Evolutionary conservation across 108 stramenopile species (phyloP).

Genomic region (Cyclotella distinguenda): DNA sequence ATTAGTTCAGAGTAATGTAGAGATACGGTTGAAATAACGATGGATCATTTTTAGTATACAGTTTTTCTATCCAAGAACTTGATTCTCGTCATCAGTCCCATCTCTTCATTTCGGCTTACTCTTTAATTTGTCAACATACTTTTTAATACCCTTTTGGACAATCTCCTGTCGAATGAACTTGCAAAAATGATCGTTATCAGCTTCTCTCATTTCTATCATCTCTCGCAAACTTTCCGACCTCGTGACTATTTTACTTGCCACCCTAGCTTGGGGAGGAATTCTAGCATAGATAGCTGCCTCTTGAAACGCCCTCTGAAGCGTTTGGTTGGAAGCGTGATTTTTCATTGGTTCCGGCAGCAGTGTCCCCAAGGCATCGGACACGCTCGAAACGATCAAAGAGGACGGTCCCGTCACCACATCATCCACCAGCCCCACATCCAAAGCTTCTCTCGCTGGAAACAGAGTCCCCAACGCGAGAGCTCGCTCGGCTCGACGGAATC

Average conservation of each 20-base stretch:
- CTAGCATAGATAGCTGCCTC: slow-evolving; percentile 44
- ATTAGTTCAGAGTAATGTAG: no score
- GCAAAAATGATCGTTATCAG: slow-evolving; percentile 66
- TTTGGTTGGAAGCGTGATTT: slow-evolving; percentile 23
- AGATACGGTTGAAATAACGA: no score
- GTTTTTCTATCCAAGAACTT: neutral
- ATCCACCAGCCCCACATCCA: slow-evolving; percentile 73
- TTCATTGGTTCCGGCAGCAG: slow-evolving; percentile 23
- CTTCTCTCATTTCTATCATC: slow-evolving; percentile 50
- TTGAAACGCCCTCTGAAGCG: slow-evolving; percentile 42
- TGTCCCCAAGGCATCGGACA: slow-evolving; percentile 4
- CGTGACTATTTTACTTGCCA: slow-evolving; percentile 64
- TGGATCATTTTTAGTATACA: no score
- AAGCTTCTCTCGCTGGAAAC: slow-evolving; percentile 60
- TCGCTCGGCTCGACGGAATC: slow-evolving; percentile 73
- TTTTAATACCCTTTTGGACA: slow-evolving; percentile 59
- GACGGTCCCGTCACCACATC: slow-evolving; percentile 51
- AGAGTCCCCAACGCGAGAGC: slow-evolving; percentile 69
- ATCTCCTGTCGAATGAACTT: slow-evolving; percentile 58
- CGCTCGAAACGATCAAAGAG: neutral
- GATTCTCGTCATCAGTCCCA: neutral
- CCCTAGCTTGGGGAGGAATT: slow-evolving; percentile 61
- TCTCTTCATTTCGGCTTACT: slow-evolving; percentile 7
- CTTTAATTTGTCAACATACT: slow-evolving; percentile 59
- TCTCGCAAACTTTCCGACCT: slow-evolving; percentile 50